Evolutionary conservation across 2,329 filamentous ascomycete genomes (phyloP).

Genomic region (Fusarium coicis): DNA sequence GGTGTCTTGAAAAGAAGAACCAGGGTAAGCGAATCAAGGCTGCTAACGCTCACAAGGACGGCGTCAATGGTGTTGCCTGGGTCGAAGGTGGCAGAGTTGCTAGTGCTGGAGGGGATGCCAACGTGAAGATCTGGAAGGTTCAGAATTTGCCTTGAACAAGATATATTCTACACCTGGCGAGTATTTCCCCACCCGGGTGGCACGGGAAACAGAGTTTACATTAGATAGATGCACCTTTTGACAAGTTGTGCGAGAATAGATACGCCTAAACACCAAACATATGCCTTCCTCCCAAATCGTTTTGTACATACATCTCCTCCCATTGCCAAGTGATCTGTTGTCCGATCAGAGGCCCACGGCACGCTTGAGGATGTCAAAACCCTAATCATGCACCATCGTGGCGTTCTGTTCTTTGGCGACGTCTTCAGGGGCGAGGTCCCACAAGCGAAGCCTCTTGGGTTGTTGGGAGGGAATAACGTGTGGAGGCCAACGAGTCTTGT

Average conservation of each 20-base stretch:
- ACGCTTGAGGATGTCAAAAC: slow-evolving; percentile 16
- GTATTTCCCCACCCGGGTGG: slow-evolving; percentile 8
- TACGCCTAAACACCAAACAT: slow-evolving; percentile 30
- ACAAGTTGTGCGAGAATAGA: slow-evolving; percentile 5
- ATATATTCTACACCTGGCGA: slow-evolving; percentile 15
- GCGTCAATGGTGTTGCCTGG: slow-evolving; percentile 90
- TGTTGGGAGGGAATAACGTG: slow-evolving; percentile 38
- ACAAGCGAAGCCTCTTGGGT: slow-evolving; percentile 45
- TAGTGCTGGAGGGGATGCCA: slow-evolving; percentile 86
- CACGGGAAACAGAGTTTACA: slow-evolving; percentile 7
- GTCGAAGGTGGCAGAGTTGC: slow-evolving; percentile 75
- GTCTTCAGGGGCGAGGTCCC: slow-evolving; percentile 50
- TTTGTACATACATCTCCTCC: not conserved
- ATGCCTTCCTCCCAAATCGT: not conserved
- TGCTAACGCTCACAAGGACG: slow-evolving; percentile 93
- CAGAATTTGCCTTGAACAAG: slow-evolving; percentile 48
- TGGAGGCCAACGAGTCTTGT: slow-evolving; percentile 50
- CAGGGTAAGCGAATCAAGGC: slow-evolving; percentile 88
- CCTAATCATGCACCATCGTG: slow-evolving; percentile 55
- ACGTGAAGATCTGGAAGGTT: slow-evolving; percentile 84
- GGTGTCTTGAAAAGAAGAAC: slow-evolving; percentile 81
- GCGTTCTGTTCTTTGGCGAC: slow-evolving; percentile 50
- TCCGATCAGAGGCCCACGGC: not conserved
- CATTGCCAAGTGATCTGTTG: not conserved
- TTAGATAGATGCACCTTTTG: slow-evolving; percentile 19